Evolutionary conservation across 345 rosid genomes (phyloP).

Genomic region (Raphanus raphanistrum): DNA sequence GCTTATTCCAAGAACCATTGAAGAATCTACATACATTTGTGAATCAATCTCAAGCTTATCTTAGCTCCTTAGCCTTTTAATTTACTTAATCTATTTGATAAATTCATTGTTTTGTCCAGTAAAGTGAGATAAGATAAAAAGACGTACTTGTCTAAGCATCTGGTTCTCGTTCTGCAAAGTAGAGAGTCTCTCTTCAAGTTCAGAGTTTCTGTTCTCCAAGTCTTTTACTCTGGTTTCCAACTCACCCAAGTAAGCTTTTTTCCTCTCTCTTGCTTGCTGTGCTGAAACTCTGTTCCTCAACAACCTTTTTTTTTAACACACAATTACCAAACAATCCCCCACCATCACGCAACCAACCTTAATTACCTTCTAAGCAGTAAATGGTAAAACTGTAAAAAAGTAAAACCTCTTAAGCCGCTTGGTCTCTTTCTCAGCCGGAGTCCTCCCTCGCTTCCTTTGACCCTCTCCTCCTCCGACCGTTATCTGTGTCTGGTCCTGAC

Average conservation of each 20-base stretch:
- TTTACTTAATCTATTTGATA: not conserved
- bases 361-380: not conserved
- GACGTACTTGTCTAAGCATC: constrained; percentile 88
- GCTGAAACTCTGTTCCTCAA: constrained; percentile 97
- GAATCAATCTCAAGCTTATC: not conserved
- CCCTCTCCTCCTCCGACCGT: constrained; percentile 50
- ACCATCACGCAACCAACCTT: not conserved
- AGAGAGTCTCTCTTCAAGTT: constrained; percentile 80
- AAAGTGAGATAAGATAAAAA: not conserved
- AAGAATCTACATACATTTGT: not conserved
- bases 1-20: not conserved
- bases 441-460: constrained; percentile 70
- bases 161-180: constrained; percentile 90
- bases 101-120: not conserved
- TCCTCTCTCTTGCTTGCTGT: constrained; percentile 96
- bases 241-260: constrained; percentile 78
- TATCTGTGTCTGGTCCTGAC: constrained; percentile 45
- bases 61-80: not conserved
- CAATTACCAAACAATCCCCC: not conserved
- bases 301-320: constrained; percentile 52
- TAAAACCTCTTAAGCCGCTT: constrained; percentile 68
- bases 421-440: constrained; percentile 84
- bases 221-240: constrained; percentile 72
- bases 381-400: not conserved
- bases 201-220: constrained; percentile 77